These are phyloP conservation scores for Sporothrix globosa DNA, from an alignment of 2,329 filamentous ascomycete genomes.

Conservation along the genomic window DNA sequence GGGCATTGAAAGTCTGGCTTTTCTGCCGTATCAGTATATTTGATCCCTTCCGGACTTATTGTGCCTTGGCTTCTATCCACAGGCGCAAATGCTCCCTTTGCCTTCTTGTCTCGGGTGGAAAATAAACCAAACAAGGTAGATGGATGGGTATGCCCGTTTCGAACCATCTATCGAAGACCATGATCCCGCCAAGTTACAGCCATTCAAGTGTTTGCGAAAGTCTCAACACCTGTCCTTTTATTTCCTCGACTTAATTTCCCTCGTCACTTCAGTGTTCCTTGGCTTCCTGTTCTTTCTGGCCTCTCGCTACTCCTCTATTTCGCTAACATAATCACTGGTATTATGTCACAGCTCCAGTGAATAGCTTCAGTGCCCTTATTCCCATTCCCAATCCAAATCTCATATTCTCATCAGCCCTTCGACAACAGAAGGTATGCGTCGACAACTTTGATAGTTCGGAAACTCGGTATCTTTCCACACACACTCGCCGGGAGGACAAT, in stretches of 20 bases:
- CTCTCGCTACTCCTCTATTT: not conserved
- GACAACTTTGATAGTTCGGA: not conserved
- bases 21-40: conserved; percentile 13
- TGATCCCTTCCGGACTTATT: conserved; percentile 12
- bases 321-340: not conserved
- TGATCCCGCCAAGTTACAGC: no score
- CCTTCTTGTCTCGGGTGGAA: not conserved
- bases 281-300: not conserved
- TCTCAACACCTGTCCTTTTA: not conserved
- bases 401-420: not conserved
- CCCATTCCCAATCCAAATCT: not conserved
- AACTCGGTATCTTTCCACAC: conserved; percentile 21
- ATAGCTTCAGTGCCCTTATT: not conserved
- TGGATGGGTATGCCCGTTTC: not conserved
- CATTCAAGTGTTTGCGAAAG: no score
- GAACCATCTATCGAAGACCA: not conserved
- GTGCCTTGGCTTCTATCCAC: not conserved
- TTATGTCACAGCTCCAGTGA: not conserved
- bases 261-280: not conserved
- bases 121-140: not conserved
- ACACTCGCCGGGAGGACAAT: not conserved
- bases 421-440: not conserved
- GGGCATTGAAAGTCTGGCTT: conserved; percentile 11
- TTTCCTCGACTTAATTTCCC: not conserved
- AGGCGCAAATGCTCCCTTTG: not conserved